phyloP scores from a whole-genome alignment of 2,329 filamentous ascomycete genomes.

The Monilinia fructicola region DNA sequence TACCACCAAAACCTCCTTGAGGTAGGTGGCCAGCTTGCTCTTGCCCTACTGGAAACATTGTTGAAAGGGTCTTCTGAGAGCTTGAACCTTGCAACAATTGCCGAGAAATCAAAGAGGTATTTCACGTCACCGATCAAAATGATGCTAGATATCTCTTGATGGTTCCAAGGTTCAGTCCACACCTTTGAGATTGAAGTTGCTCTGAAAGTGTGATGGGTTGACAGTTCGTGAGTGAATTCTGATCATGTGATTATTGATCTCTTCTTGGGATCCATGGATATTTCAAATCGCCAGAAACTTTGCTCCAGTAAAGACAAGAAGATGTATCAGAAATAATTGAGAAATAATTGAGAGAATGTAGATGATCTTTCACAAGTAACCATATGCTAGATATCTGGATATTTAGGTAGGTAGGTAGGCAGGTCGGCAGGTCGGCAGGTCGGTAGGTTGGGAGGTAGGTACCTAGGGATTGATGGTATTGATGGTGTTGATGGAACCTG shows the following conservation, averaged over 20 bases:
- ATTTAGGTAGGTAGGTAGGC: no score
- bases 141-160: neutral
- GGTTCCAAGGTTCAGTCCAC: neutral
- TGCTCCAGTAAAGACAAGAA: neutral
- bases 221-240: neutral
- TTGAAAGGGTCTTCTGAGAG: neutral
- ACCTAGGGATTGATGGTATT: neutral
- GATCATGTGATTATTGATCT: conserved; percentile 3
- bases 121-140: neutral
- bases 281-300: no score
- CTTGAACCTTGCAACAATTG: neutral
- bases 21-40: conserved; percentile 8
- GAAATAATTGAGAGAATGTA: no score
- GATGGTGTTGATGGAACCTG: no score
- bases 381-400: neutral
- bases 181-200: neutral
- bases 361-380: neutral
- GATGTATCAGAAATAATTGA: no score
- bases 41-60: conserved; percentile 19
- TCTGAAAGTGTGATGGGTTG: neutral
- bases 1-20: conserved; percentile 20
- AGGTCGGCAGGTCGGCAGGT: no score
- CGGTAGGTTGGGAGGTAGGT: no score
- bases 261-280: no score
- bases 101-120: neutral